These are phyloP conservation scores for Colletotrichum filicis DNA, from an alignment of 2,329 filamentous ascomycete genomes.

Conservation along the genomic window DNA sequence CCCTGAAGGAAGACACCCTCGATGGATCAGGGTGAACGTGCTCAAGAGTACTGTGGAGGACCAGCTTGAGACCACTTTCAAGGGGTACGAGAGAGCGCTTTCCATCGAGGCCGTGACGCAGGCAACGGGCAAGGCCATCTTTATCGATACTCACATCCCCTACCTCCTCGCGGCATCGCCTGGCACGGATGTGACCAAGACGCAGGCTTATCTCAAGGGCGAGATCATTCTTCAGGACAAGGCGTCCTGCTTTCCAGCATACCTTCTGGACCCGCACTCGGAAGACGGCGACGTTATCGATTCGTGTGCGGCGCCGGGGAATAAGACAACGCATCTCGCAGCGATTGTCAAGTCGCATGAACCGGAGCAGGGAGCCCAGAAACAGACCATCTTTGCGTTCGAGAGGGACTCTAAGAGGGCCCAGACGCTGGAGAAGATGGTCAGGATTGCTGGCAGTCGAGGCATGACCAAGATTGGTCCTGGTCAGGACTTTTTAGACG, in stretches of 20 bases:
- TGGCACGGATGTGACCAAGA: constrained; percentile 76
- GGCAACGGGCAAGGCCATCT: constrained; percentile 63
- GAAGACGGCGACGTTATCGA: constrained; percentile 86
- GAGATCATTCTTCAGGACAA: constrained; percentile 94
- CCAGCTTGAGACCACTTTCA: constrained; percentile 81
- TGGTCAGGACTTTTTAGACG: constrained; percentile 84
- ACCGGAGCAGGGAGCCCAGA: constrained; percentile 47
- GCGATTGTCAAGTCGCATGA: constrained; percentile 70
- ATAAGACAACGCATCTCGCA: constrained; percentile 95
- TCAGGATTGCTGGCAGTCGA: constrained; percentile 78
- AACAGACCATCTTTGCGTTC: constrained; percentile 76
- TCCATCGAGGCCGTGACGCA: constrained; percentile 67
- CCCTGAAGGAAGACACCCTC: constrained; percentile 73
- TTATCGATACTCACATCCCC: constrained; percentile 84
- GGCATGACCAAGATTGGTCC: constrained; percentile 73
- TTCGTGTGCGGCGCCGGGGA: constrained; percentile 92
- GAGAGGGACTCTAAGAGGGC: constrained; percentile 80
- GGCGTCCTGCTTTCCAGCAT: constrained; percentile 95
- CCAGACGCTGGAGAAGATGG: constrained; percentile 85
- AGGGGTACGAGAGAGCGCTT: constrained; percentile 66
- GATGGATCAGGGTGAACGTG: constrained; percentile 91
- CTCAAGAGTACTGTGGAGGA: constrained; percentile 76
- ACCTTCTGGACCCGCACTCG: constrained; percentile 77
- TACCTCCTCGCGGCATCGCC: constrained; percentile 84
- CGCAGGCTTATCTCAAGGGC: constrained; percentile 78